Percentiles rank a stretch among this genome's conserved stretches.
Evolutionary conservation across 495 filamentous ascomycete genomes (phyloP).

Genomic region (Podospora anserina): DNA sequence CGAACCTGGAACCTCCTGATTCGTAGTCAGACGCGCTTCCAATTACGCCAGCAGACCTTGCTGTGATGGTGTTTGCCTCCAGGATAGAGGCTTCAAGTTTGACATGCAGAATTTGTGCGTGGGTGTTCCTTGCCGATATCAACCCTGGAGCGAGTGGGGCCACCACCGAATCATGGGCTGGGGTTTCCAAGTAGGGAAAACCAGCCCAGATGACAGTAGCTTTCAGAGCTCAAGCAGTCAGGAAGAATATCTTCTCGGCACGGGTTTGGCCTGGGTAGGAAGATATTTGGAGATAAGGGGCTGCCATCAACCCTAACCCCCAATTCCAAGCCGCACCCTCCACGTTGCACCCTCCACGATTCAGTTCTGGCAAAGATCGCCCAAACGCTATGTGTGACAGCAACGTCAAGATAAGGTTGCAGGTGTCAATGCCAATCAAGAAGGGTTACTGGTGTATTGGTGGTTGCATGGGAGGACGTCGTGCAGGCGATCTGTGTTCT

Average conservation of each 20-base stretch:
- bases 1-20: slow-evolving; percentile 13
- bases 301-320: not conserved
- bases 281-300: not conserved
- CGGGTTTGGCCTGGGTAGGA: not conserved
- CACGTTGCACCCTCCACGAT: too few species aligned
- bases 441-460: not conserved
- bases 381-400: not conserved
- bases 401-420: slow-evolving; percentile 13
- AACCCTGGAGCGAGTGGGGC: too few species aligned
- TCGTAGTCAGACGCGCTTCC: slow-evolving; percentile 14
- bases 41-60: slow-evolving; percentile 12
- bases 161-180: too few species aligned
- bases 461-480: not conserved
- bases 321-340: not conserved
- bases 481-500: not conserved
- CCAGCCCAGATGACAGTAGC: too few species aligned
- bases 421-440: not conserved
- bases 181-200: too few species aligned
- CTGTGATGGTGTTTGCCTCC: not conserved
- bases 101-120: too few species aligned
- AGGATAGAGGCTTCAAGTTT: too few species aligned
- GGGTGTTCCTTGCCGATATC: too few species aligned
- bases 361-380: not conserved
- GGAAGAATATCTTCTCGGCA: too few species aligned
- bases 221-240: too few species aligned